Percentiles rank a stretch among this genome's conserved stretches.
Evolutionary conservation across 805 yeast species (phyloP).

Genomic region (Peterozyma xylosa): DNA sequence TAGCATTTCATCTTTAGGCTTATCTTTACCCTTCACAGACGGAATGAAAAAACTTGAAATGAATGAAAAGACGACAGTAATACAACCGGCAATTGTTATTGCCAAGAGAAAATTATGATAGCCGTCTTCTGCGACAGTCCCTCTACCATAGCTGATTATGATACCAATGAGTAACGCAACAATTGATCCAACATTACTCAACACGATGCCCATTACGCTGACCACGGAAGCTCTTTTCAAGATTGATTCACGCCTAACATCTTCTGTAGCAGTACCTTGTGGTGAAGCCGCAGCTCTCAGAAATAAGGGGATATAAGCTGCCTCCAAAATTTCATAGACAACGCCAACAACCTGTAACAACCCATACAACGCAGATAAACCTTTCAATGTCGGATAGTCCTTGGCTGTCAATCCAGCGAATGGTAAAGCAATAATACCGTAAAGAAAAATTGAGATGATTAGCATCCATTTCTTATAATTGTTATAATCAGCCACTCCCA

Average conservation of each 20-base stretch:
- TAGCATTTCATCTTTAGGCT: too few relatives aligned
- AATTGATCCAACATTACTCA: conserved; percentile 30
- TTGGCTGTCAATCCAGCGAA: conserved; percentile 22
- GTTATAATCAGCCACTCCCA: conserved; percentile 34
- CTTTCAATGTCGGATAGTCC: conserved; percentile 16
- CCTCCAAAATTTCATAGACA: conserved; percentile 29
- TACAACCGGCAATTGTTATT: too few relatives aligned
- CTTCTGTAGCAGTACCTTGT: conserved; percentile 14
- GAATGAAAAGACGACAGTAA: too few relatives aligned
- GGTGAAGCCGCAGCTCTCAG: conserved; percentile 24
- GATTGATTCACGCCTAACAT: conserved; percentile 16
- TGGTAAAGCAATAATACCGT: conserved; percentile 28
- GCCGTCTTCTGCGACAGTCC: too few relatives aligned
- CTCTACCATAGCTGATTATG: too few relatives aligned
- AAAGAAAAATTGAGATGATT: conserved; percentile 22
- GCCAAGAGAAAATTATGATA: too few relatives aligned
- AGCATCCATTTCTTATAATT: conserved; percentile 26
- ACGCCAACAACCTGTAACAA: conserved; percentile 21
- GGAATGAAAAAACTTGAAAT: too few relatives aligned
- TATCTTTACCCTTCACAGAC: too few relatives aligned
- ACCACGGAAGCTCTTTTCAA: conserved; percentile 26
- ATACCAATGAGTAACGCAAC: conserved; percentile 24
- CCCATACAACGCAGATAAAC: conserved; percentile 24
- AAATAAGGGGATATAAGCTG: conserved; percentile 30
- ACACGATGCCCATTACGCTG: conserved; percentile 28